Conservation (phyloP, 2,329 filamentous ascomycete species). For the Didymosphaeria variabile region DNA sequence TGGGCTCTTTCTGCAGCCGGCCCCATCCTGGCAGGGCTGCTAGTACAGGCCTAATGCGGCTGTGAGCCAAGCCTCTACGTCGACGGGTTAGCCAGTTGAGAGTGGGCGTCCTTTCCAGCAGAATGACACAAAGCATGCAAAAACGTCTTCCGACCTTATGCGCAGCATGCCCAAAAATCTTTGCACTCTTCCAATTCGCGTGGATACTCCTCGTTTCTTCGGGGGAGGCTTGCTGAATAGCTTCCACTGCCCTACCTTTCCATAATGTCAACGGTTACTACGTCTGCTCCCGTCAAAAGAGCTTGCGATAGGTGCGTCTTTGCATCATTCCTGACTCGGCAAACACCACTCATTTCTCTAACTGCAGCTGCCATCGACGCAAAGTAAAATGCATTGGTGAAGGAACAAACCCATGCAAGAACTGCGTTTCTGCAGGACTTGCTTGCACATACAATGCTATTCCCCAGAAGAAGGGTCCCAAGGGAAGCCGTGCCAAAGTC, state of each 20-base stretch:
- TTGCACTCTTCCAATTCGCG: slow-evolving; percentile 41
- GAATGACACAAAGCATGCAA: slow-evolving; percentile 47
- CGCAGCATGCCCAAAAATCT: slow-evolving; percentile 39
- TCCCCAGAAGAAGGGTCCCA: slow-evolving; percentile 71
- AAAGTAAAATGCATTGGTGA: slow-evolving; percentile 63
- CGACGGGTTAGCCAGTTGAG: slow-evolving; percentile 43
- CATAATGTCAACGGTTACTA: slow-evolving; percentile 44
- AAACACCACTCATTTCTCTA: slow-evolving; percentile 22
- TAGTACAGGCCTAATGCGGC: slow-evolving; percentile 45
- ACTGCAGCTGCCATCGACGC: slow-evolving; percentile 55
- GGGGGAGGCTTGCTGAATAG: slow-evolving; percentile 35
- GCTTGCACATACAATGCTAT: slow-evolving; percentile 72
- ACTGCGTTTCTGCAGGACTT: slow-evolving; percentile 66
- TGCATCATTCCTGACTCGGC: slow-evolving; percentile 17
- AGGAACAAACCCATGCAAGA: slow-evolving; percentile 65
- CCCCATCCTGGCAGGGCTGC: slow-evolving; percentile 36
- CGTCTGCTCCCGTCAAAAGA: slow-evolving; percentile 51
- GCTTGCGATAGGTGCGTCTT: slow-evolving; percentile 53
- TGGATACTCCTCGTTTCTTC: slow-evolving; percentile 32
- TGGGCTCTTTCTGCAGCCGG: slow-evolving; percentile 29
- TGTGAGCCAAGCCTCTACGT: slow-evolving; percentile 46
- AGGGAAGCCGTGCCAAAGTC: slow-evolving; percentile 69
- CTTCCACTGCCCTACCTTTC: slow-evolving; percentile 28
- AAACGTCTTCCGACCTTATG: slow-evolving; percentile 36
- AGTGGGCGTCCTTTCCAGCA: slow-evolving; percentile 41